phyloP scores from a whole-genome alignment of 2,329 filamentous ascomycete genomes.

The Cladophialophora bantiana region DNA sequence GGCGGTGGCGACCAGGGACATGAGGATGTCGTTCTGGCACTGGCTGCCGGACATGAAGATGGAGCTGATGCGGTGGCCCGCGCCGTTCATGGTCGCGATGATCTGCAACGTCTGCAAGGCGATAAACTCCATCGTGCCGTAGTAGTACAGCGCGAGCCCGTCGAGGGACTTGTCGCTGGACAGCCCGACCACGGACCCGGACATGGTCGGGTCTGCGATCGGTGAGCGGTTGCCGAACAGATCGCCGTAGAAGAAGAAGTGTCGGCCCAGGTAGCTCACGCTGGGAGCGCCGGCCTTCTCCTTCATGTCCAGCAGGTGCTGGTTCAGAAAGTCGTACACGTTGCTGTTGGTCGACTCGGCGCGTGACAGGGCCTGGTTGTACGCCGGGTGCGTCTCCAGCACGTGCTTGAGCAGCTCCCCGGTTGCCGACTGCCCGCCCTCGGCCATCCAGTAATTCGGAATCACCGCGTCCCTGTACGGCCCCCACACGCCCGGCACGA shows the following conservation, averaged over 20 bases:
- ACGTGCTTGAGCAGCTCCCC: slow-evolving; percentile 94
- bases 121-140: slow-evolving; percentile 97
- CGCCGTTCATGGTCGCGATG: slow-evolving; percentile 87
- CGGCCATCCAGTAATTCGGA: slow-evolving; percentile 93
- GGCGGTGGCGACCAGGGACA: slow-evolving; percentile 87
- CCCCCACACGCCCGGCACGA: slow-evolving; percentile 95
- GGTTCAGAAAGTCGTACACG: slow-evolving; percentile 94
- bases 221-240: slow-evolving; percentile 96
- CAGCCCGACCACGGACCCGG: slow-evolving; percentile 84
- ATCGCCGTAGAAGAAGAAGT: slow-evolving; percentile 99
- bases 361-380: slow-evolving; percentile 77
- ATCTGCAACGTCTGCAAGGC: slow-evolving; percentile 97
- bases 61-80: slow-evolving; percentile 84
- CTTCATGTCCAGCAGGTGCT: slow-evolving; percentile 78
- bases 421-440: slow-evolving; percentile 95
- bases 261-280: slow-evolving; percentile 84
- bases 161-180: slow-evolving; percentile 86
- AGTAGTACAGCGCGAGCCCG: slow-evolving; percentile 89
- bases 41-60: slow-evolving; percentile 99
- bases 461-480: slow-evolving; percentile 94
- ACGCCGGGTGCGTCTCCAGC: slow-evolving; percentile 92
- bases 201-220: slow-evolving; percentile 91
- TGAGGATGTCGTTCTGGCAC: slow-evolving; percentile 92
- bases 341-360: slow-evolving; percentile 84
- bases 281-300: slow-evolving; percentile 73